These are phyloP conservation scores for Toxicodendron radicans DNA, from an alignment of 345 rosid genomes.

Conservation along the genomic window DNA sequence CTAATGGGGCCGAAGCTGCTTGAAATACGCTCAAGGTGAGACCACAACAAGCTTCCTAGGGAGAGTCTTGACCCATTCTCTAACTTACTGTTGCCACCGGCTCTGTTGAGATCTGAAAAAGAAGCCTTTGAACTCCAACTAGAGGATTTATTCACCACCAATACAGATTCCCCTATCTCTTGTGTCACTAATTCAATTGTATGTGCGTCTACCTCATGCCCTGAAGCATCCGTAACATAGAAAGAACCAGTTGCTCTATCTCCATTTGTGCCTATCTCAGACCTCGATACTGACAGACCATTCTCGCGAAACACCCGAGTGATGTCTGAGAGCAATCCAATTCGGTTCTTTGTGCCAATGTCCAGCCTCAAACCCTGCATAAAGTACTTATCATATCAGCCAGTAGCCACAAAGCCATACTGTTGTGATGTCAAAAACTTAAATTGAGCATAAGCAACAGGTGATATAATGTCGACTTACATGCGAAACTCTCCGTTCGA, in stretches of 20 bases:
- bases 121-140: slow-evolving; percentile 25
- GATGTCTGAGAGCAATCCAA: slow-evolving; percentile 64
- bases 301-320: slow-evolving; percentile 68
- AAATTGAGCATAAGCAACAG: not conserved
- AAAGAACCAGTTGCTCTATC: slow-evolving; percentile 70
- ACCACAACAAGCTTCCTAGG: slow-evolving; percentile 68
- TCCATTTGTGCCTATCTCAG: slow-evolving; percentile 55
- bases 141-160: slow-evolving; percentile 43
- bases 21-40: slow-evolving; percentile 66
- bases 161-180: slow-evolving; percentile 63
- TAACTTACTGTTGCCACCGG: slow-evolving; percentile 17
- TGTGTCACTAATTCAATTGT: slow-evolving; percentile 50
- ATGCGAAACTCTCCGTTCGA: slow-evolving; percentile 62
- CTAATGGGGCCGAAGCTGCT: slow-evolving; percentile 50
- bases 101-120: slow-evolving; percentile 29
- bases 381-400: too few species aligned
- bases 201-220: slow-evolving; percentile 40
- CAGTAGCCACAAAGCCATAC: not conserved
- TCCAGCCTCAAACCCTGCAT: slow-evolving; percentile 69
- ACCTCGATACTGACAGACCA: slow-evolving; percentile 67
- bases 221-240: slow-evolving; percentile 65
- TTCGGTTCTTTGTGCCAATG: slow-evolving; percentile 48
- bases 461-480: slow-evolving; percentile 25
- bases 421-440: too few species aligned
- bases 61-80: slow-evolving; percentile 49